Evolutionary conservation across 352 stramenopile genomes (phyloP).

Genomic region (Globisporangium megalacanthum): DNA sequence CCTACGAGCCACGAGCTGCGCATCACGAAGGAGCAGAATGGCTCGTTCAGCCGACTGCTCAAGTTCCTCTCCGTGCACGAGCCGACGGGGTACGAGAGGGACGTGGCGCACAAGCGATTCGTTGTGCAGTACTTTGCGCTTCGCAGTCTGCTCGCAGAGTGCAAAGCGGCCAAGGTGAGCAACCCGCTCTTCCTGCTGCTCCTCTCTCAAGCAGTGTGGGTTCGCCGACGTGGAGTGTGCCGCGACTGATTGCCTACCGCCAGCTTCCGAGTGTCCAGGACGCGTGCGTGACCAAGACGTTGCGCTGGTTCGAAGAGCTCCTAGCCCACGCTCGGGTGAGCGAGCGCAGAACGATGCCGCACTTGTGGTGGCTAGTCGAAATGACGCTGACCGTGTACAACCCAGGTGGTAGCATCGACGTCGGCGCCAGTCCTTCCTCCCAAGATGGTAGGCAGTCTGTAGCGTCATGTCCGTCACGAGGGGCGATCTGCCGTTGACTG

Average conservation of each 20-base stretch:
- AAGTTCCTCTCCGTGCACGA: conserved; percentile 54
- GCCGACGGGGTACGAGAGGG: conserved; percentile 49
- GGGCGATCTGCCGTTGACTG: not conserved
- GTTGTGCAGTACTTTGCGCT: conserved; percentile 50
- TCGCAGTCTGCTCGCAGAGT: conserved; percentile 48
- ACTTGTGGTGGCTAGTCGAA: not conserved
- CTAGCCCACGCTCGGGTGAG: conserved; percentile 8
- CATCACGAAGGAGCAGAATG: conserved; percentile 30
- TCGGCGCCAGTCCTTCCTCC: conserved; percentile 44
- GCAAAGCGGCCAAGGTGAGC: conserved; percentile 42
- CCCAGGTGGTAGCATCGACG: conserved; percentile 16
- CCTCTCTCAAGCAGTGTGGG: too few species aligned
- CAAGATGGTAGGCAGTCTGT: conserved; percentile 38
- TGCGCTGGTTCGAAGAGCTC: conserved; percentile 59
- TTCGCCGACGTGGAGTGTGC: too few species aligned
- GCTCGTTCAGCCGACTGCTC: conserved; percentile 35
- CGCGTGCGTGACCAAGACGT: conserved; percentile 36
- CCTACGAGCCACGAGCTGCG: conserved; percentile 30
- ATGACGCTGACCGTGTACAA: not conserved
- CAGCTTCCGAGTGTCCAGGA: conserved; percentile 42
- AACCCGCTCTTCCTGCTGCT: not conserved
- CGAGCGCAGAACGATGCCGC: not conserved
- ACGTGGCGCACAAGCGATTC: conserved; percentile 43
- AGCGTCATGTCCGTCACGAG: not conserved
- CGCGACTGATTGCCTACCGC: not conserved